Evolutionary conservation across 495 filamentous ascomycete species (phyloP), one percentile per base, ranked within the genome.

Genomic region (Pyrenula aspistea): DNA sequence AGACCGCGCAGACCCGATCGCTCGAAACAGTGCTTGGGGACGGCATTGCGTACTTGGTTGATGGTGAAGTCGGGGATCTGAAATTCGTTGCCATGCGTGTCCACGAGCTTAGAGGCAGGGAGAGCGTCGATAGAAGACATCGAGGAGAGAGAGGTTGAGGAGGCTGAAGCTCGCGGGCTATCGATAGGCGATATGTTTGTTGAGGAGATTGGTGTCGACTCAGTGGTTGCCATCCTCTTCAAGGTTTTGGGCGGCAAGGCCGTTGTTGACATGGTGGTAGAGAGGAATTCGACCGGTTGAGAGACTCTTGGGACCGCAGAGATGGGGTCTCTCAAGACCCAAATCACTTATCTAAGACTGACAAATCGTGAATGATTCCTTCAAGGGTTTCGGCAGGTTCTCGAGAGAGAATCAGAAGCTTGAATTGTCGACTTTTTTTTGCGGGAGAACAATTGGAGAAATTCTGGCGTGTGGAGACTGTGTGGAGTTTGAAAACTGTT

Each of bases 141-240:
- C 49, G 92, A 96, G 24, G 92, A 96, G 53, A 96, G 79, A 2
- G 92, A 96, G 2, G 93, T 94, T 21, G 87, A 86, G 10, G 91
- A 96, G 20, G 88, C 81, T 11, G 89, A 94, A 42, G 81, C 82
- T 31, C 78, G 76, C 54, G 90, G 89, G 55, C 83, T 86, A 62
- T 84, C 80, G 49, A 77, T 66, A 3, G 86, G 86, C 11, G 88
- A 89, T 42, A 74, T 78, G 36, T 81, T 73, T 50, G 80, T 78
- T 2, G 82, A 83, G 65, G 76, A 86, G 47, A 81, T 74, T 2
- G 77, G 71, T 2, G 86, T 85, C 24, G 84, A 84, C 49, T 78
- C 71, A 49, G 80, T 82, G 54, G 68, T 60, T 25, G 62, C 64
- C 65, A 67, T 61, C 66, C 76, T 67, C 53, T 73, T 69, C 21